Percentiles rank a stretch among this genome's conserved stretches.
Evolutionary conservation across 345 rosid species (phyloP).

Genomic region (Eutrema heterophyllum): DNA sequence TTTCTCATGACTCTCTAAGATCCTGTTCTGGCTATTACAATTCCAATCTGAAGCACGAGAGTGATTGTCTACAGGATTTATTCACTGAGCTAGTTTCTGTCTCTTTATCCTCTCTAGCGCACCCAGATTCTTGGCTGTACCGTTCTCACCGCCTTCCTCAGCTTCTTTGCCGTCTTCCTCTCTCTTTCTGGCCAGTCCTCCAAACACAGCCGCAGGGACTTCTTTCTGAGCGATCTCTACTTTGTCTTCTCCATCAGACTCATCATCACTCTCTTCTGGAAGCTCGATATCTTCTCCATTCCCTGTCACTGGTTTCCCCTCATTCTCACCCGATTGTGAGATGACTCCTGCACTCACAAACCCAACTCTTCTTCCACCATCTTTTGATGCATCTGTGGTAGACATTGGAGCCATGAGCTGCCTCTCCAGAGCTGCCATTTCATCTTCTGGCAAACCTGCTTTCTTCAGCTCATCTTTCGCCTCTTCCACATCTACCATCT

Average conservation of each 20-base stretch:
- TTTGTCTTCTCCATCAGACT: slow-evolving; percentile 46
- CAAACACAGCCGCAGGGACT: slow-evolving; percentile 80
- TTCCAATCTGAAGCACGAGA: not conserved
- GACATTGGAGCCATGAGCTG: slow-evolving; percentile 54
- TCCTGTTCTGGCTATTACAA: not conserved
- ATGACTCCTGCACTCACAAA: slow-evolving; percentile 90
- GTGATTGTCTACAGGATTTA: not conserved
- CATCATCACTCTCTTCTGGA: slow-evolving; percentile 79
- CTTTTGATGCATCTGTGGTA: slow-evolving; percentile 35
- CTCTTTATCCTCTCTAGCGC: slow-evolving; percentile 85
- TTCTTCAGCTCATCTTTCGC: slow-evolving; percentile 83
- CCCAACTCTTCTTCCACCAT: slow-evolving; percentile 55
- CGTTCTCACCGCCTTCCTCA: slow-evolving; percentile 18
- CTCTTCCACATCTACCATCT: slow-evolving; percentile 62
- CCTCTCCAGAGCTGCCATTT: slow-evolving; percentile 90
- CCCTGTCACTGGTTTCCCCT: slow-evolving; percentile 31
- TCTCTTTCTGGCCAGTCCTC: slow-evolving; percentile 71
- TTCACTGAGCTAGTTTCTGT: slow-evolving; percentile 33
- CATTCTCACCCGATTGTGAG: slow-evolving; percentile 49
- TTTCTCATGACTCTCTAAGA: not conserved
- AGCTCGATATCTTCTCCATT: slow-evolving; percentile 85
- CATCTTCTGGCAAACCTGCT: slow-evolving; percentile 83
- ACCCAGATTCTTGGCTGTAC: slow-evolving; percentile 44
- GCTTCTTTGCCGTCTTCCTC: slow-evolving; percentile 35
- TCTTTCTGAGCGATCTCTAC: slow-evolving; percentile 76